Evolutionary conservation across 352 stramenopile genomes (phyloP).

Genomic region (Chrysophaeum taylorii): DNA sequence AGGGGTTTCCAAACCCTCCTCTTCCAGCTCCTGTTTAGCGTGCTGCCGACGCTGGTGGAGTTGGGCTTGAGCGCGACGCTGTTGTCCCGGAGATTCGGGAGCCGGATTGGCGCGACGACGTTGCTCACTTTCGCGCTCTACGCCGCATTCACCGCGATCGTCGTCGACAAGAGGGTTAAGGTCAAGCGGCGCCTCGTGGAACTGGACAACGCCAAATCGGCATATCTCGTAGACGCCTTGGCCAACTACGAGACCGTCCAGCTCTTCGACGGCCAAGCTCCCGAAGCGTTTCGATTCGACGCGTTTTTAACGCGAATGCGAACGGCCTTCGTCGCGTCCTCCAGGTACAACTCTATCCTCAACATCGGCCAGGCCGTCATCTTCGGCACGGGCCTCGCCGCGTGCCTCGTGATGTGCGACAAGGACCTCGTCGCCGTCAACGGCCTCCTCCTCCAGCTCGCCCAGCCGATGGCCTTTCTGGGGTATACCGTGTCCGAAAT

Average conservation of each 20-base stretch:
- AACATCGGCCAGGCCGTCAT: constrained; percentile 62
- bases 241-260: constrained; percentile 74
- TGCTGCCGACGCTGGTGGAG: constrained; percentile 57
- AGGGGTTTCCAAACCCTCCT: constrained; percentile 66
- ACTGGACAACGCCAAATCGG: constrained; percentile 57
- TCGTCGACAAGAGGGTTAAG: constrained; percentile 59
- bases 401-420: constrained; percentile 62
- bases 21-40: constrained; percentile 60
- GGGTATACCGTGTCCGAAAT: constrained; percentile 29
- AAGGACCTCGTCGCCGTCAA: constrained; percentile 65
- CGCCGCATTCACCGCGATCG: constrained; percentile 37
- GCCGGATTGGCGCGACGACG: constrained; percentile 50
- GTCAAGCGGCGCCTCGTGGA: constrained; percentile 62
- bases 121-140: constrained; percentile 54
- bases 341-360: constrained; percentile 27
- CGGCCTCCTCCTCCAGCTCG: constrained; percentile 61
- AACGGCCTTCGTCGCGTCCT: constrained; percentile 31
- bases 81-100: constrained; percentile 54
- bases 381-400: constrained; percentile 57
- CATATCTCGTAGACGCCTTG: constrained; percentile 64
- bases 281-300: constrained; percentile 54
- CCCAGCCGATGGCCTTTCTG: constrained; percentile 66
- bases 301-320: constrained; percentile 28
- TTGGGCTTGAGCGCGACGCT: constrained; percentile 57
- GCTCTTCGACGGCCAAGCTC: constrained; percentile 60